These are phyloP conservation scores for Trametopsis cervina DNA, from an alignment of 768 basidiomycete genomes.

Conservation along the genomic window DNA sequence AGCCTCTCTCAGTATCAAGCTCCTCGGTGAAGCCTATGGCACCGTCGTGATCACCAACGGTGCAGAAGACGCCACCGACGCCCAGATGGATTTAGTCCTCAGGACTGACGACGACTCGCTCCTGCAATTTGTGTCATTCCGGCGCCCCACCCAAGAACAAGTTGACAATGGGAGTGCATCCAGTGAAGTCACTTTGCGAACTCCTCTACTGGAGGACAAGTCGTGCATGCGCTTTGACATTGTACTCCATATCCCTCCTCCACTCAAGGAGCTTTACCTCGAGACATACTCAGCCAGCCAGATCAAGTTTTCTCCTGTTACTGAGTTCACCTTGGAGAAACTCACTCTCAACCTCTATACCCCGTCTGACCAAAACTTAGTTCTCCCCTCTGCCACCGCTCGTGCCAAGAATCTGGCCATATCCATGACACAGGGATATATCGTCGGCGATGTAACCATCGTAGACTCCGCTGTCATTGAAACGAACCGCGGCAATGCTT, in stretches of 20 bases:
- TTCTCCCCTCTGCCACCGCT: slow-evolving; percentile 37
- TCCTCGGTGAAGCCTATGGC: slow-evolving; percentile 42
- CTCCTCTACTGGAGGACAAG: slow-evolving; percentile 21
- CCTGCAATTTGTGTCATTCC: slow-evolving; percentile 32
- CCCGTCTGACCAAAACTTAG: slow-evolving; percentile 39
- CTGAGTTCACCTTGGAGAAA: slow-evolving; percentile 34
- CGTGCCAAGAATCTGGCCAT: slow-evolving; percentile 33
- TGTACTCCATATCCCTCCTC: slow-evolving; percentile 42
- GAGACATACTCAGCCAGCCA: slow-evolving; percentile 38
- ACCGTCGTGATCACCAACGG: slow-evolving; percentile 44
- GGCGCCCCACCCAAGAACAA: slow-evolving; percentile 29
- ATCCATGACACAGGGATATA: slow-evolving; percentile 48
- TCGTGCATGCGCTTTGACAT: slow-evolving; percentile 52
- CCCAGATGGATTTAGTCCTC: slow-evolving; percentile 44
- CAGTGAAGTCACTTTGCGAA: slow-evolving; percentile 34
- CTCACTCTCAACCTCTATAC: slow-evolving; percentile 32
- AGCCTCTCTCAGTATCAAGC: slow-evolving; percentile 39
- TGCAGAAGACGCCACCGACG: slow-evolving; percentile 30
- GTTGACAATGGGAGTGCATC: slow-evolving; percentile 23
- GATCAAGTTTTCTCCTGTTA: slow-evolving; percentile 40
- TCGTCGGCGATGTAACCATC: slow-evolving; percentile 51
- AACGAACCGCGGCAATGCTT: slow-evolving; percentile 45
- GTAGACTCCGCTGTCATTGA: slow-evolving; percentile 33
- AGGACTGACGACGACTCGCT: slow-evolving; percentile 35
- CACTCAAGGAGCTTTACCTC: slow-evolving; percentile 42